A percentile compares a stretch with the other conserved stretches of the same genome.
Conservation (phyloP, 2,329 filamentous ascomycete species). For the Cytospora piceicola region DNA sequence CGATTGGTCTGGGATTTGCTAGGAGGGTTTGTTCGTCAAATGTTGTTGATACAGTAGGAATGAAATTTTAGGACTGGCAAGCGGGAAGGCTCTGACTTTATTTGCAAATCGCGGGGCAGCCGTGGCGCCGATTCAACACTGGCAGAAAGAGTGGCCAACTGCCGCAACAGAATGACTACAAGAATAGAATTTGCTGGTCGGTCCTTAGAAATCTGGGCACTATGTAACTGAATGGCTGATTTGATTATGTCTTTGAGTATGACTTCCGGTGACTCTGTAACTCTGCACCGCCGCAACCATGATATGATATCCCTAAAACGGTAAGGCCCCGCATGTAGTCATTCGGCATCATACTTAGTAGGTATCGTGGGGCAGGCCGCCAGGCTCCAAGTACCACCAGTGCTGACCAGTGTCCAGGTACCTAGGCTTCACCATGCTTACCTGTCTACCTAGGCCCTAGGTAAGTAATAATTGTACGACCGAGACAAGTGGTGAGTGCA, state of each 20-base stretch:
- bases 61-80: conserved; percentile 27
- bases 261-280: conserved; percentile 24
- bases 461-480: background rate
- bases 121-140: conserved; percentile 13
- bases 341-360: conserved; percentile 27
- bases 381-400: background rate
- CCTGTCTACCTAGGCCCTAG: no score
- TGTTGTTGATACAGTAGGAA: conserved; percentile 21
- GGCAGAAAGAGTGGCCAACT: background rate
- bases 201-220: background rate
- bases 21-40: conserved; percentile 7
- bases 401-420: no score
- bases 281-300: conserved; percentile 9
- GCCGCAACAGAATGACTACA: conserved; percentile 19
- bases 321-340: conserved; percentile 29
- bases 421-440: no score
- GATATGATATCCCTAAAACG: conserved; percentile 21
- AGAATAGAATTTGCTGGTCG: background rate
- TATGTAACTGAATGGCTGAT: background rate
- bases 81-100: conserved; percentile 28
- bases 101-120: conserved; percentile 30
- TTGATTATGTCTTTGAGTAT: background rate
- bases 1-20: conserved; percentile 23
- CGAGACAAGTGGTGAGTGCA: conserved; percentile 8
- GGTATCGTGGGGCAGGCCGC: background rate